Evolutionary conservation across 2,329 filamentous ascomycete species (phyloP).

Genomic region (Botrytis medusae): DNA sequence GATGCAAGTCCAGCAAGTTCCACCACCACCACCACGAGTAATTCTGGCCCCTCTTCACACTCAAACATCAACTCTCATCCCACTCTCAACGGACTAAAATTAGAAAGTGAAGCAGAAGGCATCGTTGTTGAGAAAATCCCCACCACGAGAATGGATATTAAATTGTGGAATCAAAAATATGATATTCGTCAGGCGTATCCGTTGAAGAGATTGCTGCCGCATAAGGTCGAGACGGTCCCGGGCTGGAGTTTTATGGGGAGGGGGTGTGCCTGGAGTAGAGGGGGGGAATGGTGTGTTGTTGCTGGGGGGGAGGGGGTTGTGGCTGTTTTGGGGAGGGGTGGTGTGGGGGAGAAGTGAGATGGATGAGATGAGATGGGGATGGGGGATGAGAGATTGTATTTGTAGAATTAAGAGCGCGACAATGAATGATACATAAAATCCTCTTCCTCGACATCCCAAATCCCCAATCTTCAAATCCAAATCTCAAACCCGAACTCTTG

Average conservation of each 20-base stretch:
- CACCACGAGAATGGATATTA: neutral
- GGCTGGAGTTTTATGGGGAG: constrained; percentile 32
- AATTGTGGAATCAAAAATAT: constrained; percentile 35
- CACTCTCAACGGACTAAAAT: neutral
- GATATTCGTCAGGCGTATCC: constrained; percentile 25
- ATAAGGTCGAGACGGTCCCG: constrained; percentile 33
- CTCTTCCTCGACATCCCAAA: too few species aligned
- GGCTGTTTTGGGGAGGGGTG: constrained; percentile 32
- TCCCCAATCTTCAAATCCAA: too few species aligned
- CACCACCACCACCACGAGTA: neutral
- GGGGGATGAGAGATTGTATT: neutral
- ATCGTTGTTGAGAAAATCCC: neutral
- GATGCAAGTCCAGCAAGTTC: neutral
- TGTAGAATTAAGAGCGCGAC: too few species aligned
- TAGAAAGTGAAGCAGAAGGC: neutral
- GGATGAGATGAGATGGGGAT: neutral
- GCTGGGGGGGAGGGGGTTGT: constrained; percentile 35
- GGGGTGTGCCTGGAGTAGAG: constrained; percentile 37
- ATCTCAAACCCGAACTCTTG: too few species aligned
- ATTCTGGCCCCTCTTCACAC: neutral
- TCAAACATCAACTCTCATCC: neutral
- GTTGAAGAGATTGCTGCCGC: constrained; percentile 25
- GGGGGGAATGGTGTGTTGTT: constrained; percentile 38
- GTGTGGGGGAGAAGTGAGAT: neutral
- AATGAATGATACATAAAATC: too few species aligned